A percentile compares a stretch with the other conserved stretches of the same genome.
Evolutionary conservation across 495 filamentous ascomycete species (phyloP).

Genomic region (Terfezia boudieri): DNA sequence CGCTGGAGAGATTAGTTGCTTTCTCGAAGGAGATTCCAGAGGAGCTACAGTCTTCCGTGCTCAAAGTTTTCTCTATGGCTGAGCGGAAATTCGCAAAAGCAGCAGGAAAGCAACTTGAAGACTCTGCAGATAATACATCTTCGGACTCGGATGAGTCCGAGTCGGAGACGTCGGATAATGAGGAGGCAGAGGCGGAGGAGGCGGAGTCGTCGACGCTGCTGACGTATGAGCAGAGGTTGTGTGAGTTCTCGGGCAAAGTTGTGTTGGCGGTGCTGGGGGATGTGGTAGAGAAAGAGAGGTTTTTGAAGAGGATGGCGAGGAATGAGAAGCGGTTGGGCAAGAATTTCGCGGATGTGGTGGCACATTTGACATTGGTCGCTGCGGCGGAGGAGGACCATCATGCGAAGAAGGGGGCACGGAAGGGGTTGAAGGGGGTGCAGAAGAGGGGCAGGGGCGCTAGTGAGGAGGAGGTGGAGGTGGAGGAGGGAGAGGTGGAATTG

Average conservation of each 20-base stretch:
- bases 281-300: constrained; percentile 40
- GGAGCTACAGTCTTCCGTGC: constrained; percentile 36
- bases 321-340: constrained; percentile 45
- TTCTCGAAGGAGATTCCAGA: constrained; percentile 41
- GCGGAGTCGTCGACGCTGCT: constrained; percentile 38
- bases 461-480: constrained; percentile 23
- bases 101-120: constrained; percentile 25
- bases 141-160: constrained; percentile 25
- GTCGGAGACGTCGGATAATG: constrained; percentile 38
- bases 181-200: constrained; percentile 30
- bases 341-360: constrained; percentile 58
- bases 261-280: constrained; percentile 55
- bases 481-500: constrained; percentile 24
- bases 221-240: constrained; percentile 58
- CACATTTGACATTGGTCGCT: constrained; percentile 32
- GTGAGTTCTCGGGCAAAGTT: constrained; percentile 60
- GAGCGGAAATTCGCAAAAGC: constrained; percentile 58
- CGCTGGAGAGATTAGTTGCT: constrained; percentile 25
- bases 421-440: constrained; percentile 21
- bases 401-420: constrained; percentile 29
- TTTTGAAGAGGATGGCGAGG: constrained; percentile 39
- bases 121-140: not conserved
- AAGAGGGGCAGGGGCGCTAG: constrained; percentile 22
- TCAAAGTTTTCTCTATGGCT: constrained; percentile 46
- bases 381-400: constrained; percentile 24